These are phyloP conservation scores for Tagetes erecta DNA, from an alignment of 129 eudicot species.

Conservation along the genomic window DNA sequence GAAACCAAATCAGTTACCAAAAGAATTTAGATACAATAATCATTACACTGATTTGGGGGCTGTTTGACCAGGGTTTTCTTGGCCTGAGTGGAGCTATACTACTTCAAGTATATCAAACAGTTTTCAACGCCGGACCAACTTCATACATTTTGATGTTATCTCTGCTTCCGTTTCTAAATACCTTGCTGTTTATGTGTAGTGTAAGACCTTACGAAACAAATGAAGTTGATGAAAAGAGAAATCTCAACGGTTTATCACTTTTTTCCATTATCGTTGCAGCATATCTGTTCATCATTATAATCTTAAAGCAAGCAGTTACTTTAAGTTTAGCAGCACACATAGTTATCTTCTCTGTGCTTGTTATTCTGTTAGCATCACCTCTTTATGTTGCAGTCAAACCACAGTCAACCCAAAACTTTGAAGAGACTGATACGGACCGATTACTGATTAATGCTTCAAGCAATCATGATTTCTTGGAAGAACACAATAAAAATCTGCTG, in stretches of 20 bases:
- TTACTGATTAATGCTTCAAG: conserved; percentile 30
- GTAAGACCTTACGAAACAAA: conserved; percentile 43
- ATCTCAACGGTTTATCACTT: conserved; percentile 57
- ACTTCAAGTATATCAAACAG: conserved; percentile 67
- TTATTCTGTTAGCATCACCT: conserved; percentile 59
- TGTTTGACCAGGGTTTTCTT: conserved; percentile 59
- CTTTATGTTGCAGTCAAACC: conserved; percentile 53
- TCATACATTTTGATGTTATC: conserved; percentile 61
- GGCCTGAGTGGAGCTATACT: conserved; percentile 86
- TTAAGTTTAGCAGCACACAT: conserved; percentile 41
- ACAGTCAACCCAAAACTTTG: conserved; percentile 35
- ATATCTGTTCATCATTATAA: conserved; percentile 55
- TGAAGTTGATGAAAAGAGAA: conserved; percentile 54
- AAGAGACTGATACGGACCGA: conserved; percentile 34
- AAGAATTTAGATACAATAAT: neutral
- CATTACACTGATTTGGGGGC: neutral
- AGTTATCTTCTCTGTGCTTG: conserved; percentile 40
- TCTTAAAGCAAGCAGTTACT: conserved; percentile 43
- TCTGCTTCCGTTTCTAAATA: conserved; percentile 53
- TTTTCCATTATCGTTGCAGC: conserved; percentile 57
- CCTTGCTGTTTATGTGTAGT: conserved; percentile 61
- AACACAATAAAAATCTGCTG: conserved; percentile 43
- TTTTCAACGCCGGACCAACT: conserved; percentile 50
- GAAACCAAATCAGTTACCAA: neutral
- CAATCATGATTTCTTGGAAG: conserved; percentile 21